These are phyloP conservation scores for Blastomyces parvus DNA, from an alignment of 2,329 filamentous ascomycete genomes.

Conservation along the genomic window DNA sequence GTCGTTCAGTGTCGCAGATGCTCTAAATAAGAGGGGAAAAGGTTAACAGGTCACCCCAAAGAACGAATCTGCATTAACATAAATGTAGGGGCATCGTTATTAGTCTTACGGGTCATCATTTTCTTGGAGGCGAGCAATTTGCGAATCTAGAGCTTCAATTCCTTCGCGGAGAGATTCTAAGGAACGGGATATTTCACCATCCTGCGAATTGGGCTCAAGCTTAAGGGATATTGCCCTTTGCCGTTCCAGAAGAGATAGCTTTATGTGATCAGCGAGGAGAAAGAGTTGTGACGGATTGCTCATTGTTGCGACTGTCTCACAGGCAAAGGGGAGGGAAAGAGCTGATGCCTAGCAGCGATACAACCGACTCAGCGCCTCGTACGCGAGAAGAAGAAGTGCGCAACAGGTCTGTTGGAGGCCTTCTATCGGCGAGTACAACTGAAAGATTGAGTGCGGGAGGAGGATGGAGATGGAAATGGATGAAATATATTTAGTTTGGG, in stretches of 20 bases:
- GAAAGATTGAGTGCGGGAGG: background rate
- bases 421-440: background rate
- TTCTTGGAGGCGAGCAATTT: slow-evolving; percentile 55
- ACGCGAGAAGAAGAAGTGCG: background rate
- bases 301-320: slow-evolving; percentile 28
- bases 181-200: slow-evolving; percentile 80
- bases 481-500: background rate
- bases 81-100: background rate
- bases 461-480: background rate
- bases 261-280: slow-evolving; percentile 91
- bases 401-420: background rate
- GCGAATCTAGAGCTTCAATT: slow-evolving; percentile 57
- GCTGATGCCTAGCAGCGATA: background rate
- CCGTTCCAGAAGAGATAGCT: slow-evolving; percentile 85
- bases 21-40: slow-evolving; percentile 12
- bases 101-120: slow-evolving; percentile 49
- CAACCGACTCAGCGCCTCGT: background rate
- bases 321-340: background rate
- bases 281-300: slow-evolving; percentile 64
- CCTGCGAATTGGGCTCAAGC: slow-evolving; percentile 68
- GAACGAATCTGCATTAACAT: background rate
- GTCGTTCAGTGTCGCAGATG: slow-evolving; percentile 48
- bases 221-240: slow-evolving; percentile 75
- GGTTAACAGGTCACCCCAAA: background rate
- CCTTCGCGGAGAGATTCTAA: slow-evolving; percentile 78